Evolutionary conservation across 371 early-diverging fungal genomes (phyloP), one percentile per base, ranked within the genome.

Genomic region (Mortierella sp.): DNA sequence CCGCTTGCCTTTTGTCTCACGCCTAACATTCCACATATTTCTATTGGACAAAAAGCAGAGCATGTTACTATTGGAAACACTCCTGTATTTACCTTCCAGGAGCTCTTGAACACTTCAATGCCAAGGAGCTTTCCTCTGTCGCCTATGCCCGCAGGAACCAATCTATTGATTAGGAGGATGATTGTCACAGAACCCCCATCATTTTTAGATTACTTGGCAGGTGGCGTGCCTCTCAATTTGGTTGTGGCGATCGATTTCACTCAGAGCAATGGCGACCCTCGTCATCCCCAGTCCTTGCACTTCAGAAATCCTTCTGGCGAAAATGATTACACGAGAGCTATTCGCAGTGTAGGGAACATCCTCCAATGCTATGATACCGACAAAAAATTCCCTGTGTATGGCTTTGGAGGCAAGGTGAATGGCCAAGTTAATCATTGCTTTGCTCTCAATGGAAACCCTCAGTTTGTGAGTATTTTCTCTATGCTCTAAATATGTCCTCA

Each of bases 191-290:
- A 83, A 36, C 70, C 83, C 0, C 74, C 83, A 0, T 81, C 81
- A 6, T 89, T 89, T 67, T 67, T 89, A 47, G 90, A 89, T 62
- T 88, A 88, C 66, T 68, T 89, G 38, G 85, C 83, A 0, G 84
- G 85, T 10, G 88, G 88, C 7, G 68, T 84, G 1, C 77, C 85
- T 28, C 77, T 88, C 47, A 83, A 78, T 36, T 58, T 89, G 13
- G 74, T 84, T 0, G 85, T 87, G 21, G 89, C 87, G 15, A 85
- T 90, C 41, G 90, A 90, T 59, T 90, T 89, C 61, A 90, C 90
- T 1, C 84, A 76, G 63, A 85, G 85, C 11, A 90, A 90, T 63
- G 88, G 87, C 1, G 80, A 85, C 48, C 88, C 86, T 36, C 63
- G 68, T 21, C 65, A 76, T n/a, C 86, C 85, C 4, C 66, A 76